Evolutionary conservation across 2,329 filamentous ascomycete species (phyloP), one percentile per base, ranked within the genome.

Genomic region (Cryphonectria carpinicola): DNA sequence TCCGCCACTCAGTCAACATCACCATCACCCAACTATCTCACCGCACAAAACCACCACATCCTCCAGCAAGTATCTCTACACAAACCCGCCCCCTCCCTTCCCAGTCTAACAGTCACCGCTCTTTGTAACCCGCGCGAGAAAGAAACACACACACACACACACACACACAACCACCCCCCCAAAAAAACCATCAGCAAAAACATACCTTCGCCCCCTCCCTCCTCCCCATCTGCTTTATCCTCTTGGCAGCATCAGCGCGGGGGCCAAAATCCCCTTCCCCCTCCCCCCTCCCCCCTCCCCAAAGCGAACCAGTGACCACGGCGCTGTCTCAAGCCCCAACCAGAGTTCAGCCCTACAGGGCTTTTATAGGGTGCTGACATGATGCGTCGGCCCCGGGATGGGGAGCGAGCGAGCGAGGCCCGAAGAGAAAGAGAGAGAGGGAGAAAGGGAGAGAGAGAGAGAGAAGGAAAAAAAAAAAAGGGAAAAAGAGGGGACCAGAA

Each of bases 341-440:
- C 32, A 62, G 25, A 14, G 56, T 39, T 67, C 65, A 67, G 65
- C 65, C 65, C 65, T 67, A 67, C 22, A 60, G 54, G 65, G 65
- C 65, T 67, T 32, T 56, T 22, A 35, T 67, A 61, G 41, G 54
- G 52, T 67, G 65, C 54, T 60, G 65, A 66, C 65, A 56, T 58
- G 49, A 58, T 28, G 37, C 52, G 28, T 37, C 37, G 64, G 19
- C 41, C 32, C 13, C 54, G 54, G 54, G 25, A 32, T 2, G 52
- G 25, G 25, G 13, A 17, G 25, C 54, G 54, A 58, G 54, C 43
- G 43, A 46, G 43, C 43, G 43, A 46, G 17, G 1, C 43, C 43
- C 43, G 43, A 22, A 46, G 43, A 8, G 19, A 46, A 46, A 4
- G n/a, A n/a, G n/a, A n/a, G n/a, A n/a, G n/a, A 19, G 19, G 2